Evolutionary conservation across 1,284 basidiomycete species (phyloP), one percentile per base, ranked within the genome.

Genomic region (Sphaerobolus stellatus): DNA sequence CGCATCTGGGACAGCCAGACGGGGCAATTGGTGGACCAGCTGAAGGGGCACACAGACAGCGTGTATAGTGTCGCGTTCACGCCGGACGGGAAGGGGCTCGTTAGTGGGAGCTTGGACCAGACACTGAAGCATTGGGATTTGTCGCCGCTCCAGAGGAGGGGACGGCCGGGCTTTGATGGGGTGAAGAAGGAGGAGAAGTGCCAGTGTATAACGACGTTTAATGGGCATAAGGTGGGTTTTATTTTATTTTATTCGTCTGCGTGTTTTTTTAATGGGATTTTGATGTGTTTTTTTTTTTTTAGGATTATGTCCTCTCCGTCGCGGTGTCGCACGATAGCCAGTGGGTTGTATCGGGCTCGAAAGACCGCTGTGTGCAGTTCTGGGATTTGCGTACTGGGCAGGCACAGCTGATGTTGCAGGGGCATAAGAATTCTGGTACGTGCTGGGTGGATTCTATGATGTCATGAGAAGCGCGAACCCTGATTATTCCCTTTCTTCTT

Each of bases 71-170:
- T 95, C 30, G 84, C 84, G n/a, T 95, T 94, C 70, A 90, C 89
- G 0, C 90, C 90, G 1, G 91, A 93, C 61, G 90, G 92, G 29
- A 83, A 80, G 61, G 81, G 82, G 4, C 74, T 96, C 41, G 83
- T 95, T 22, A 90, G 86, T 51, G 92, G 91, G 14, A 90, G 86
- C 58, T 74, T 96, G 59, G 94, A 96, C 67, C 90, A 90, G 76
- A 92, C 88, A 24, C 71, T 96, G 58, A 92, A 93, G 68, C 82
- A 89, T 52, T 96, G 94, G 92, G 91, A 94, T 67, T 78, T 95
- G 16, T 74, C 71, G 24, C 76, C 75, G 25, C 66, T 88, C 2
- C 18, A 61, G 14, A 50, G 57, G 22, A 30, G 53, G 49, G 41
- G 56, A 59, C 57, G 40, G 41, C 34, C 14, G 45, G 24, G 50